phyloP scores from a whole-genome alignment of 805 yeast genomes.

The Pichia californica region DNA sequence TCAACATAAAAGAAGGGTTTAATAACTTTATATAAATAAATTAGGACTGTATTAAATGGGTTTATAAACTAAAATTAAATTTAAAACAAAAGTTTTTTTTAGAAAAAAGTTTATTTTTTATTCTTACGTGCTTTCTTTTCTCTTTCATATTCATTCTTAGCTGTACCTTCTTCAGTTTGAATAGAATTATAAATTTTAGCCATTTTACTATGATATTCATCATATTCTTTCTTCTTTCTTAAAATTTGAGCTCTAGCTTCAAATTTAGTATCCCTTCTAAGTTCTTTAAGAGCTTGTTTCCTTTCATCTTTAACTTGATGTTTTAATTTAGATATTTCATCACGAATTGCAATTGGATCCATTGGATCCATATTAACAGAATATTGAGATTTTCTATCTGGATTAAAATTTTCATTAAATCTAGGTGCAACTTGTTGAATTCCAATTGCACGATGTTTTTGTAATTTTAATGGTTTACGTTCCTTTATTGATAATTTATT shows the following conservation, averaged over 20 bases:
- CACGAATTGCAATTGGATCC: conserved; percentile 75
- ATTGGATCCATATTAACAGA: conserved; percentile 30
- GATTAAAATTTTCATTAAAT: conserved; percentile 93
- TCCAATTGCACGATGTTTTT: conserved; percentile 76
- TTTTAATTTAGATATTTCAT: conserved; percentile 76
- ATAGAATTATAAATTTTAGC: conserved; percentile 79
- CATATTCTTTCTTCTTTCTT: conserved; percentile 68
- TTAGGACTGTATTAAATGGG: too few relatives aligned
- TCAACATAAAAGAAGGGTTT: conserved; percentile 33
- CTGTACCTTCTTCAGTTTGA: conserved; percentile 92
- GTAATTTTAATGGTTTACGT: conserved; percentile 70
- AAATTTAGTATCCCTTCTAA: conserved; percentile 83
- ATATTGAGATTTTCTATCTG: conserved; percentile 70
- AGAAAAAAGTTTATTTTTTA: conserved; percentile 24
- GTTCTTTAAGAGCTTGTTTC: conserved; percentile 80
- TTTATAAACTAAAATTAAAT: background rate
- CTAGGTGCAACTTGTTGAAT: conserved; percentile 83
- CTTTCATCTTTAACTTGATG: conserved; percentile 87
- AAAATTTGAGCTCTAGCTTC: conserved; percentile 78
- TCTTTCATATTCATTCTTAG: conserved; percentile 84
- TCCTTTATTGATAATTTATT: conserved; percentile 40
- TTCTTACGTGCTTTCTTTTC: conserved; percentile 58
- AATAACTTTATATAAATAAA: background rate
- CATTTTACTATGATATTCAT: conserved; percentile 85
- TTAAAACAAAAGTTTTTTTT: background rate